Evolutionary conservation across 2,329 filamentous ascomycete genomes (phyloP), one percentile per base, ranked within the genome.

Genomic region (Penicillium sp.): DNA sequence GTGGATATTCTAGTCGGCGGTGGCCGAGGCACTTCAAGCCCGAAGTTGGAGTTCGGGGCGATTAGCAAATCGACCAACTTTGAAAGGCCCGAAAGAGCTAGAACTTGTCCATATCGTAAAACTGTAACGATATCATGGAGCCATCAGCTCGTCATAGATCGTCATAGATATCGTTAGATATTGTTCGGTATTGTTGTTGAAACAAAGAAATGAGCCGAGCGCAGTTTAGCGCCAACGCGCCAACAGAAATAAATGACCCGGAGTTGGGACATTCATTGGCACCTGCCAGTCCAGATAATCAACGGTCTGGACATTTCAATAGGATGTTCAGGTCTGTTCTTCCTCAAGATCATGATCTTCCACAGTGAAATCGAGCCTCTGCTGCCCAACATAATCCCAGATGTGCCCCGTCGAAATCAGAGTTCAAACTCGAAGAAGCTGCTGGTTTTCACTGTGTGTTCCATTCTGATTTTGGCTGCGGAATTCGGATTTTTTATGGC

Each of bases 401-500:
- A 27, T 9, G 23, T n/a, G 23, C 20, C 23, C 13, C 12, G 1
- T 24, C n/a, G 10, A 7, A 38, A 9, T 27, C 24, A 12, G 23
- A 25, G 13, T 32, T 35, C 12, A 9, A 42, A 49, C 5, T 49
- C 49, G 9, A 59, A 53, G 35, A 61, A 58, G 37, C 24, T 59
- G n/a, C 9, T 56, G 3, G 39, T 63, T 6, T 29, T 57, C 23
- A 35, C 51, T 7, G 49, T 52, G 4, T 56, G 53, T 25, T 50
- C 49, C 2, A 39, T 56, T n/a, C 50, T 61, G 23, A 38, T 61
- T 13, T 25, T 65, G 4, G 44, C 47, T 0, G 38, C 48, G 4
- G 61, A 64, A 24, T 61, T 64, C 41, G 63, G 63, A 13, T 51
- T 45, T 28, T 56, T 50, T 24, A 41, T 66, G 46, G 46, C 52